phyloP scores from a whole-genome alignment of 1,139 yeast genomes.

The Waltiozyma solani region DNA sequence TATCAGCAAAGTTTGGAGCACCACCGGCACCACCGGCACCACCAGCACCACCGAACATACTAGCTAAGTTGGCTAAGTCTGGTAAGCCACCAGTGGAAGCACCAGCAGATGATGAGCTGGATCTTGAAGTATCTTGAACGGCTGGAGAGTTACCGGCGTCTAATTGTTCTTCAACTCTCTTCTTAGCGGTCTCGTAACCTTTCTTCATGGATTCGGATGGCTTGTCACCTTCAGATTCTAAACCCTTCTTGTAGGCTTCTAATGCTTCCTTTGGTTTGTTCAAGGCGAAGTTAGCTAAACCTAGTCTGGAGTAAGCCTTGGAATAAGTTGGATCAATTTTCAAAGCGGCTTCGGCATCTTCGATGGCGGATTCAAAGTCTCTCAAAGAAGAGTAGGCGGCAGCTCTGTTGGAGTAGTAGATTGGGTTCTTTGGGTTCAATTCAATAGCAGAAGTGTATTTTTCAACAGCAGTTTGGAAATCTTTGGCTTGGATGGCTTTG shows the following conservation, averaged over 20 bases:
- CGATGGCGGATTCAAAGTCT: constrained; percentile 67
- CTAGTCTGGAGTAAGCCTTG: constrained; percentile 92
- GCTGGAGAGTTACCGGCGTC: constrained; percentile 27
- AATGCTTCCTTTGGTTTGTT: constrained; percentile 85
- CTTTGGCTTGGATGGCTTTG: constrained; percentile 75
- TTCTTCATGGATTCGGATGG: constrained; percentile 87
- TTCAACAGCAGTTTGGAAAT: constrained; percentile 59
- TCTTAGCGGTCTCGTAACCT: constrained; percentile 90
- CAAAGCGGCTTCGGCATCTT: constrained; percentile 78
- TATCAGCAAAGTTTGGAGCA: constrained; percentile 40
- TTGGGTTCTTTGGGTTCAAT: constrained; percentile 62
- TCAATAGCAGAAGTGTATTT: constrained; percentile 80
- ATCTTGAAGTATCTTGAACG: constrained; percentile 20
- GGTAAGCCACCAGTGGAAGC: constrained; percentile 59
- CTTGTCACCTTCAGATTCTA: constrained; percentile 76
- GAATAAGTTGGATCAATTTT: constrained; percentile 70
- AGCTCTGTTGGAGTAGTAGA: constrained; percentile 89
- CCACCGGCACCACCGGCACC: constrained; percentile 56
- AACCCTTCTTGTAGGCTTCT: constrained; percentile 83
- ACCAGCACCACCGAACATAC: constrained; percentile 55
- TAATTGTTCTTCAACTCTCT: constrained; percentile 68
- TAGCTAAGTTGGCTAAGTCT: constrained; percentile 42
- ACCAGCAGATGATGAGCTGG: constrained; percentile 16
- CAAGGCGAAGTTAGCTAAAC: constrained; percentile 83
- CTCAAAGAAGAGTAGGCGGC: constrained; percentile 85